A percentile compares a stretch with the other conserved stretches of the same genome.
Evolutionary conservation across 176 grass and related monocot species (phyloP).

Genomic region (Eleusine coracana): DNA sequence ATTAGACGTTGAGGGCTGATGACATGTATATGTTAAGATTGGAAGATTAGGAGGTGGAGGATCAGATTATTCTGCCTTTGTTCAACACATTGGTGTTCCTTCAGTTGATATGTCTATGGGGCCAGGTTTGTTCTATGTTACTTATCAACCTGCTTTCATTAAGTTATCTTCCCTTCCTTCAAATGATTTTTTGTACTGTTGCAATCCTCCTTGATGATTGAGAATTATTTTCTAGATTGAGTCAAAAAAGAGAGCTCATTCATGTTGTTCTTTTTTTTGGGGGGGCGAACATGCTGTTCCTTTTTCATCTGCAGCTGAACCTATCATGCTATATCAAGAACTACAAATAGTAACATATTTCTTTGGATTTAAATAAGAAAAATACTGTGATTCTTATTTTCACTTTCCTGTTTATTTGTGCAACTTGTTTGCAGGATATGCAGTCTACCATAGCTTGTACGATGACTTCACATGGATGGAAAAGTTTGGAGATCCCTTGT

Average conservation of each 20-base stretch:
- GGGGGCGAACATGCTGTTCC: neutral
- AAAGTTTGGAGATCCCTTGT: slow-evolving; percentile 87
- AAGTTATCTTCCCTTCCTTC: neutral
- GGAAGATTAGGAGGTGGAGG: slow-evolving; percentile 84
- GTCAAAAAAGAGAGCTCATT: neutral
- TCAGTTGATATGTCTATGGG: slow-evolving; percentile 76
- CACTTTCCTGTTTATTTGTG: neutral
- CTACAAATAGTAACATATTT: neutral
- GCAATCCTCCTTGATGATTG: neutral
- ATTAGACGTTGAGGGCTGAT: slow-evolving; percentile 18
- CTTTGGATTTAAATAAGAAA: neutral
- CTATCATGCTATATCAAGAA: neutral
- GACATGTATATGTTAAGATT: slow-evolving; percentile 54
- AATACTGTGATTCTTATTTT: neutral
- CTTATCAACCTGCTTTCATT: neutral
- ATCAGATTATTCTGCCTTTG: slow-evolving; percentile 81
- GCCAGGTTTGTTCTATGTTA: slow-evolving; percentile 53
- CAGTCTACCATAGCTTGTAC: slow-evolving; percentile 88
- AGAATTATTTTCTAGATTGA: neutral
- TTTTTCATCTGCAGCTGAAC: neutral
- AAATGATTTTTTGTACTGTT: slow-evolving; percentile 6
- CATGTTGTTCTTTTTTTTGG: neutral
- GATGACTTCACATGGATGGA: slow-evolving; percentile 92
- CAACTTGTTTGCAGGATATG: slow-evolving; percentile 57
- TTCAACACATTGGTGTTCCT: slow-evolving; percentile 88